Evolutionary conservation across 148 eudicot species (phyloP), one percentile per base, ranked within the genome.

Genomic region (Hydrangea macrophylla): DNA sequence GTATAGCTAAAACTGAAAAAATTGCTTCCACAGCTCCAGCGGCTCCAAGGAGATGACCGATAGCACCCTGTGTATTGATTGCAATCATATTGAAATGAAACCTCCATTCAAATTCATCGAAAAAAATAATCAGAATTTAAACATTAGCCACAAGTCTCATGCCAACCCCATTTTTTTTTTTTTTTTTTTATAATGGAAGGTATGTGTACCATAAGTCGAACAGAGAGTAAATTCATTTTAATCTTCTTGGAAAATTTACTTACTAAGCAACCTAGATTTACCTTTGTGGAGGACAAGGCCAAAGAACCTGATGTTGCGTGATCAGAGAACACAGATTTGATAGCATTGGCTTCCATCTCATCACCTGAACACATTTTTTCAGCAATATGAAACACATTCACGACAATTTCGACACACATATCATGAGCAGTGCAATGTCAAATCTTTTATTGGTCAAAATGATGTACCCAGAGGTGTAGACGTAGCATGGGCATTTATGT

Each of bases 11-110:
- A 75, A 85, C 82, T 30, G 85, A 65, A 77, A 94, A 88, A 57
- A 94, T 85, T 44, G 98, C 97, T 75, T 94, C 98, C 39, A 90
- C 98, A 51, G 97, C 89, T 82, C 98, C 98, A 70, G 98, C 96
- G 48, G 98, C 97, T n/a, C 98, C 98, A 62, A 93, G 85, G 40
- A 93, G 92, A 85, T 93, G 96, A 27, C 98, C 98, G 50, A 79
- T 72, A 26, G 98, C 96, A 72, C 96, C 98, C 96, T 93, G 70
- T 63, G 28, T 78, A 40, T 9, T 10, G 35, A 58, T 55, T 37
- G 36, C 40, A 39, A 22, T 68, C 37, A 55, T 26, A 65, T 42
- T 32, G 20, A 40, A 40, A 15, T 56, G 5, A 33, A 13, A 36
- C 13, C 64, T 58, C 32, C 51, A 35, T 24, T 31, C 33, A 30